A percentile compares a stretch with the other conserved stretches of the same genome.
Conservation (phyloP, 163 green algal genomes). For the Scenedesmus sp. region DNA sequence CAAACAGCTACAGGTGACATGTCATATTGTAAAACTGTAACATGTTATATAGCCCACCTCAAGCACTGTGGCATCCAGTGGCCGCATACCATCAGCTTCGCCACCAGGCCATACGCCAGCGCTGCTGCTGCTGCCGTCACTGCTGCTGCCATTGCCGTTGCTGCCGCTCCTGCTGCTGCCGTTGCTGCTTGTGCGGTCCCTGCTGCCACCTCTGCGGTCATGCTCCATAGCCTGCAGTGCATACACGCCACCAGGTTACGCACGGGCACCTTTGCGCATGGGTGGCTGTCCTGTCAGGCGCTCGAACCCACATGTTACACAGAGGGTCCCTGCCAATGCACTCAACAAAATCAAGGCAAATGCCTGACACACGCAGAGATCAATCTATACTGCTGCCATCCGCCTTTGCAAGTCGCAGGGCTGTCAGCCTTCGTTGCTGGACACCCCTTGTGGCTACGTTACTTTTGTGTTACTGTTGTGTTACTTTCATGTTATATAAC, state of each 20-base stretch:
- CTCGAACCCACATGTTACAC: too few relatives aligned
- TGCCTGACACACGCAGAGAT: too few relatives aligned
- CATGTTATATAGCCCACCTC: constrained; percentile 11
- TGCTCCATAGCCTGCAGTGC: neutral
- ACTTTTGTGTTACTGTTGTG: too few relatives aligned
- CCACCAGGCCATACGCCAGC: neutral
- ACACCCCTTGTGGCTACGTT: too few relatives aligned
- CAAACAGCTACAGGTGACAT: too few relatives aligned
- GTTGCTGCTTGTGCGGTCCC: neutral
- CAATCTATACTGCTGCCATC: too few relatives aligned
- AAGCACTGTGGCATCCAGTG: constrained; percentile 29
- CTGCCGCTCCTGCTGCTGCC: neutral
- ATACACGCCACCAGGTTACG: neutral
- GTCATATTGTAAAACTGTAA: neutral
- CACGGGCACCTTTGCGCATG: too few relatives aligned
- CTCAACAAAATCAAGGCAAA: too few relatives aligned
- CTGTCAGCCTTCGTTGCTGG: too few relatives aligned
- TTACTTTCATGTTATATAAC: neutral
- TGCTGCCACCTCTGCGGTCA: neutral
- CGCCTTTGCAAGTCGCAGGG: too few relatives aligned
- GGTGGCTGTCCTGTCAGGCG: too few relatives aligned
- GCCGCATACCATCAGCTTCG: constrained; percentile 10
- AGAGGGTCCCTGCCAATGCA: too few relatives aligned
- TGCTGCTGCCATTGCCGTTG: neutral
- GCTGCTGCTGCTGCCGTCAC: neutral